These are phyloP conservation scores for Rhizopus microsporus DNA, from an alignment of 371 early-diverging fungal genomes.

Conservation along the genomic window DNA sequence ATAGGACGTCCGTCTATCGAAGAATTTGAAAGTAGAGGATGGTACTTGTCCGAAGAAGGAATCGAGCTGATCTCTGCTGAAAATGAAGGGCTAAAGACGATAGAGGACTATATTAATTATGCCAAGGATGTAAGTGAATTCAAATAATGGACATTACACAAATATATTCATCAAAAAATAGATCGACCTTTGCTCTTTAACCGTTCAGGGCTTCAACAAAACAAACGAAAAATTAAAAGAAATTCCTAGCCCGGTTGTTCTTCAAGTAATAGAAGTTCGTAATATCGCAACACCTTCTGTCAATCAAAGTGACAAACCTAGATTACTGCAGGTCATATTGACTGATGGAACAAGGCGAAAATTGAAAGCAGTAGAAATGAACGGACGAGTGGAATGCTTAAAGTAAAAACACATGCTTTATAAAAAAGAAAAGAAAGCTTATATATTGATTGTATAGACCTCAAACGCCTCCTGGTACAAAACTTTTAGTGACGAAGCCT, in stretches of 20 bases:
- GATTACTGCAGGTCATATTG: slow-evolving; percentile 33
- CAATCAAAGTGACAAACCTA: slow-evolving; percentile 40
- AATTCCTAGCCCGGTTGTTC: slow-evolving; percentile 30
- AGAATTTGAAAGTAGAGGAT: slow-evolving; percentile 26
- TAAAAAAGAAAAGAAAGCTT: background rate
- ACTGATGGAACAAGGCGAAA: slow-evolving; percentile 47
- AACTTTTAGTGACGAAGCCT: slow-evolving; percentile 35
- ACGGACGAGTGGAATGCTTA: slow-evolving; percentile 37
- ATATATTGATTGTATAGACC: slow-evolving; percentile 20
- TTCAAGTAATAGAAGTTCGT: slow-evolving; percentile 39
- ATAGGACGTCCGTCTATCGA: background rate
- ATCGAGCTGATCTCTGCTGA: slow-evolving; percentile 12
- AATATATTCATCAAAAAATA: slow-evolving; percentile 10
- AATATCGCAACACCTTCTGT: slow-evolving; percentile 39
- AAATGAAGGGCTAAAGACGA: slow-evolving; percentile 3
- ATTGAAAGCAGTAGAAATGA: slow-evolving; percentile 34
- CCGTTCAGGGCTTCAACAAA: slow-evolving; percentile 28
- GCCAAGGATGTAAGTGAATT: slow-evolving; percentile 37
- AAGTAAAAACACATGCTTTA: slow-evolving; percentile 14
- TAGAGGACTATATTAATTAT: slow-evolving; percentile 28
- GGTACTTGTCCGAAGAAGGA: slow-evolving; percentile 34
- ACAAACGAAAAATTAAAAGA: slow-evolving; percentile 12
- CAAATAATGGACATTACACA: background rate
- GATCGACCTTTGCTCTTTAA: slow-evolving; percentile 40
- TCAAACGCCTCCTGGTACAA: slow-evolving; percentile 49